Conservation (phyloP, 257 asterid species). For the Primulina eburnea region DNA sequence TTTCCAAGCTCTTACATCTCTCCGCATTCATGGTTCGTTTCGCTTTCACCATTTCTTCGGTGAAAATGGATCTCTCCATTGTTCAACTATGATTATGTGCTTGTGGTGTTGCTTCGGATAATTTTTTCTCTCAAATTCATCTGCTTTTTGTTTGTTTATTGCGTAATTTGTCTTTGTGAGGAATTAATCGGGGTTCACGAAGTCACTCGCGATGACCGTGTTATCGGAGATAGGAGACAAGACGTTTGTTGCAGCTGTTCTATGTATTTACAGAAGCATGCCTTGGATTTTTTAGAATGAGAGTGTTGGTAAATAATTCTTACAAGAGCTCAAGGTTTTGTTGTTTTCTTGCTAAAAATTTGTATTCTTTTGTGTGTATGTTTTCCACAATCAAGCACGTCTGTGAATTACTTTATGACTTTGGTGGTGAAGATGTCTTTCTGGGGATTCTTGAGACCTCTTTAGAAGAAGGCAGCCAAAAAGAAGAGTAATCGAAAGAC, state of each 20-base stretch:
- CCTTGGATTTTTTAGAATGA: too few relatives aligned
- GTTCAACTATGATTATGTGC: slow-evolving; percentile 29
- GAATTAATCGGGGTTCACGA: slow-evolving; percentile 55
- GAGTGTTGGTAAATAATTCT: too few relatives aligned
- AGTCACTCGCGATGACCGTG: slow-evolving; percentile 79
- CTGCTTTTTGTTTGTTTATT: slow-evolving; percentile 3
- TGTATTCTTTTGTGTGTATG: too few relatives aligned
- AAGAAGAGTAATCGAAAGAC: too few relatives aligned
- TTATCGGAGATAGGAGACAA: slow-evolving; percentile 81
- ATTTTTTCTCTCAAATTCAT: not conserved
- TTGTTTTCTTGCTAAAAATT: too few relatives aligned
- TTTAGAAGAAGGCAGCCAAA: too few relatives aligned
- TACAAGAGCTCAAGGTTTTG: too few relatives aligned
- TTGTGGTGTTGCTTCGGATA: not conserved
- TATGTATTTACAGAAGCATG: too few relatives aligned
- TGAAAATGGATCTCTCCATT: slow-evolving; percentile 33
- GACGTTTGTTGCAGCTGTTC: slow-evolving; percentile 75
- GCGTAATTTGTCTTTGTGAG: not conserved
- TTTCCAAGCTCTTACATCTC: not conserved
- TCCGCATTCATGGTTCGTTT: not conserved
- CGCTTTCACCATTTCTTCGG: not conserved
- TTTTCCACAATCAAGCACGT: too few relatives aligned
- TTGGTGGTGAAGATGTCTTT: too few relatives aligned
- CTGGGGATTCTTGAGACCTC: too few relatives aligned
- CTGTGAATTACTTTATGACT: too few relatives aligned